Percentiles rank a stretch among this genome's conserved stretches.
These are phyloP conservation scores for Barnettozyma sucrosica DNA, from an alignment of 805 yeast species.

Conservation along the genomic window DNA sequence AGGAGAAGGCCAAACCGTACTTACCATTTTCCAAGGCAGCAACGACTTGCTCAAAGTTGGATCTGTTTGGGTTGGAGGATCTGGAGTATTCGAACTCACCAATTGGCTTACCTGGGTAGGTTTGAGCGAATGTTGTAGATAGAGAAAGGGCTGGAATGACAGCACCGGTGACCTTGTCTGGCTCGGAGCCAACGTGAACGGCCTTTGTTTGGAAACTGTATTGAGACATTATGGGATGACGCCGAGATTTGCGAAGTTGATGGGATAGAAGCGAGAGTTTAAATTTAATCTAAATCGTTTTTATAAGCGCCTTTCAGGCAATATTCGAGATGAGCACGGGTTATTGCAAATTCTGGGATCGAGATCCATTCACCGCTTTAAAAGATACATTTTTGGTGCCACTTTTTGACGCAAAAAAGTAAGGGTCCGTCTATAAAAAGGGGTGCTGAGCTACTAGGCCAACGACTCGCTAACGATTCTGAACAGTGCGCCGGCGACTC, in stretches of 20 bases:
- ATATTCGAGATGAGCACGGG: conserved; percentile 2
- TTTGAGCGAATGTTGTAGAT: conserved; percentile 81
- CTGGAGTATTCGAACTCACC: conserved; percentile 82
- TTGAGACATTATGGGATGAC: conserved; percentile 16
- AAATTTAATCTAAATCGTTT: not conserved
- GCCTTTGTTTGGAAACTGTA: conserved; percentile 70
- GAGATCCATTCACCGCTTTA: not conserved
- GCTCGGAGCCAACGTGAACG: conserved; percentile 74
- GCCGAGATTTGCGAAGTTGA: not conserved
- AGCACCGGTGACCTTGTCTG: conserved; percentile 74
- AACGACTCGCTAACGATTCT: too few relatives aligned
- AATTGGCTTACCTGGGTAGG: conserved; percentile 68
- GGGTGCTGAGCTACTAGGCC: not conserved
- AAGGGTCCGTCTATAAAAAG: not conserved
- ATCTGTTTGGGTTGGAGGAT: conserved; percentile 83
- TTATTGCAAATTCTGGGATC: conserved; percentile 3
- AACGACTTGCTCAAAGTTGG: conserved; percentile 69
- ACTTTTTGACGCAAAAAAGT: conserved; percentile 2
- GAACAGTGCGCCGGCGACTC: not conserved
- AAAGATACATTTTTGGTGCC: not conserved
- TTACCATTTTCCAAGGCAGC: conserved; percentile 76
- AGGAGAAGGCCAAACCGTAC: conserved; percentile 69
- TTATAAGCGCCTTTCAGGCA: not conserved
- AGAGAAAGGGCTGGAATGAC: conserved; percentile 80
- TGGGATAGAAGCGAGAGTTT: not conserved